Conservation (phyloP, 2,329 filamentous ascomycete species). For the Paecilomyces variotii region DNA sequence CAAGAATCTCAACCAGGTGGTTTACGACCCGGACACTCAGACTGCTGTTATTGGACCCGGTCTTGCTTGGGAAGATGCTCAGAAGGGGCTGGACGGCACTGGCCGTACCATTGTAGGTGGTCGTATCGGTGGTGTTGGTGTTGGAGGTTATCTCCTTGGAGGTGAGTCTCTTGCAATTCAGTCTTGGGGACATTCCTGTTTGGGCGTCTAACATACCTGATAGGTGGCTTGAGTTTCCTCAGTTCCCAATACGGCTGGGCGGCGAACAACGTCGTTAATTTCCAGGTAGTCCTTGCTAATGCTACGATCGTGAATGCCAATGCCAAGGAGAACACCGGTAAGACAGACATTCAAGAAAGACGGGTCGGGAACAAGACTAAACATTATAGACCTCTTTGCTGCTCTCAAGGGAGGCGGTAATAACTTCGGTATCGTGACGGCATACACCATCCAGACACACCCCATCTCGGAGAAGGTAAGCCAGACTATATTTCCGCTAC, state of each 20-base stretch:
- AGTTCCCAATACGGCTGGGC: slow-evolving; percentile 44
- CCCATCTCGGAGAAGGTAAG: slow-evolving; percentile 19
- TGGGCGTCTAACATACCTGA: slow-evolving; percentile 4
- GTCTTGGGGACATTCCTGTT: background rate
- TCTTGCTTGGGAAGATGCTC: slow-evolving; percentile 26
- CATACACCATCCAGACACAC: slow-evolving; percentile 26
- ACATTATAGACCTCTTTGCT: slow-evolving; percentile 28
- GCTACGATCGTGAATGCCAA: slow-evolving; percentile 37
- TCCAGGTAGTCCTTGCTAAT: slow-evolving; percentile 42
- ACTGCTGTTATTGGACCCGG: slow-evolving; percentile 35
- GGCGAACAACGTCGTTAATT: slow-evolving; percentile 40
- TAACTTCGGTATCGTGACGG: slow-evolving; percentile 39
- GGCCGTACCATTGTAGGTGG: slow-evolving; percentile 35
- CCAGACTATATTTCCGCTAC: background rate
- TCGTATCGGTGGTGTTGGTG: slow-evolving; percentile 41
- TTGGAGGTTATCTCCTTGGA: slow-evolving; percentile 41
- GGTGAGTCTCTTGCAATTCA: slow-evolving; percentile 17
- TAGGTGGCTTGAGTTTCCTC: slow-evolving; percentile 41
- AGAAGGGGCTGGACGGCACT: slow-evolving; percentile 21
- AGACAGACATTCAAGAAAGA: background rate
- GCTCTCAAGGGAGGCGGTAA: slow-evolving; percentile 37
- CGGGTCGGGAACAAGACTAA: background rate
- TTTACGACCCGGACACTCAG: slow-evolving; percentile 26
- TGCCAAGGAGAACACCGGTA: slow-evolving; percentile 24
- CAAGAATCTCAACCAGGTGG: slow-evolving; percentile 33